phyloP scores from a whole-genome alignment of 2,329 filamentous ascomycete species.

The Podosphaera fusca region DNA sequence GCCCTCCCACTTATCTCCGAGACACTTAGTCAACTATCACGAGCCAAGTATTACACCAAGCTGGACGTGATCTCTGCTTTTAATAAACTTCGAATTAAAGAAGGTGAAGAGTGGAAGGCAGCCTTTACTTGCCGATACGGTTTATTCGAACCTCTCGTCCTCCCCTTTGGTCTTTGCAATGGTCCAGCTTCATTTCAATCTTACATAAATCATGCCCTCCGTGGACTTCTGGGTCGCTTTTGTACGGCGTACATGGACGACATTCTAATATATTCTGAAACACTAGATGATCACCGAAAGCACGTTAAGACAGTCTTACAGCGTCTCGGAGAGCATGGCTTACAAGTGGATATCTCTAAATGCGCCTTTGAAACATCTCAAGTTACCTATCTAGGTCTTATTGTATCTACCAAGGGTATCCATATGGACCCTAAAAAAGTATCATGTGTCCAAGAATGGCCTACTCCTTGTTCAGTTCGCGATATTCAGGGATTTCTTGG shows the following conservation, averaged over 20 bases:
- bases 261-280: slow-evolving; percentile 3
- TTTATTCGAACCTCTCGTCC: neutral
- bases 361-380: neutral
- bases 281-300: neutral
- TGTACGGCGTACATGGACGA: slow-evolving; percentile 2
- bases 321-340: neutral
- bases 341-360: neutral
- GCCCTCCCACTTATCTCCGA: too few species aligned
- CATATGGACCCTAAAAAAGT: too few species aligned
- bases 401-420: too few species aligned
- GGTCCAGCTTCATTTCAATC: too few species aligned
- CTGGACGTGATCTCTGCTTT: too few species aligned
- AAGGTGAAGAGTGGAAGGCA: neutral
- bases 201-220: too few species aligned
- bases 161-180: neutral
- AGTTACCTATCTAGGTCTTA: neutral
- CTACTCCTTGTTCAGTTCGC: too few species aligned
- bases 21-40: too few species aligned
- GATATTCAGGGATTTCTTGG: too few species aligned
- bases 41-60: too few species aligned
- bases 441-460: too few species aligned
- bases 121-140: neutral
- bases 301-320: slow-evolving; percentile 1
- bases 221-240: neutral
- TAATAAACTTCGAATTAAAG: too few species aligned